Evolutionary conservation across 2,329 filamentous ascomycete species (phyloP).

Genomic region (Sporothrix protearum): DNA sequence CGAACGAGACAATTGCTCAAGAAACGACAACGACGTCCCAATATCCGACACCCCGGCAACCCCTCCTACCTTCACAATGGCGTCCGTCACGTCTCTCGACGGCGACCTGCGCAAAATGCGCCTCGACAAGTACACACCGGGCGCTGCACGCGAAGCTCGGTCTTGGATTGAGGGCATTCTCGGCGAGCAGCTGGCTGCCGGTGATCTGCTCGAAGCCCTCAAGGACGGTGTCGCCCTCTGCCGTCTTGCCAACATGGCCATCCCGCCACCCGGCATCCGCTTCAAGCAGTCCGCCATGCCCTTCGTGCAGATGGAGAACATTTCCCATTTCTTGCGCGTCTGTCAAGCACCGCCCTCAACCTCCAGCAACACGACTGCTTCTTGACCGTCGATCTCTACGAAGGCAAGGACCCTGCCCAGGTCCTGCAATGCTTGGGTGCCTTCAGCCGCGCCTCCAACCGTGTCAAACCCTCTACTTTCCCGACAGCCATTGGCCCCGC

Average conservation of each 20-base stretch:
- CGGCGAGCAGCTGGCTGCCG: constrained; percentile 65
- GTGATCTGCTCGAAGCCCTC: constrained; percentile 78
- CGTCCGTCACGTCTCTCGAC: constrained; percentile 88
- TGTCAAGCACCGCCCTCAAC: constrained; percentile 78
- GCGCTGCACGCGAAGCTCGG: constrained; percentile 79
- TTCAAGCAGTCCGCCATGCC: constrained; percentile 94
- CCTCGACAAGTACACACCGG: constrained; percentile 86
- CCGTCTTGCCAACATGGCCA: constrained; percentile 79
- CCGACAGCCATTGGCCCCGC: constrained; percentile 69
- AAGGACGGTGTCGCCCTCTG: constrained; percentile 91
- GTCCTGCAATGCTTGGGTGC: constrained; percentile 88
- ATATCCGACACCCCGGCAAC: neutral
- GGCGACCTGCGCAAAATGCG: constrained; percentile 93
- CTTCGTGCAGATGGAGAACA: constrained; percentile 99
- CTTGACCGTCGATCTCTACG: constrained; percentile 93
- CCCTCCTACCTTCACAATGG: constrained; percentile 37
- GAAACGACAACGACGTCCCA: too few relatives aligned
- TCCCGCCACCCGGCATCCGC: constrained; percentile 73
- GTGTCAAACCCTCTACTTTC: constrained; percentile 69
- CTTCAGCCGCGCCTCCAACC: constrained; percentile 83
- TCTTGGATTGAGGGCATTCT: constrained; percentile 81
- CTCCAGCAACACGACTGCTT: constrained; percentile 93
- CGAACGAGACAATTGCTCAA: neutral
- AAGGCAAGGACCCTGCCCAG: constrained; percentile 92
- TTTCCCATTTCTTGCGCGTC: constrained; percentile 87